Evolutionary conservation across 805 yeast genomes (phyloP).

Genomic region (Dipodascopsis tothii): DNA sequence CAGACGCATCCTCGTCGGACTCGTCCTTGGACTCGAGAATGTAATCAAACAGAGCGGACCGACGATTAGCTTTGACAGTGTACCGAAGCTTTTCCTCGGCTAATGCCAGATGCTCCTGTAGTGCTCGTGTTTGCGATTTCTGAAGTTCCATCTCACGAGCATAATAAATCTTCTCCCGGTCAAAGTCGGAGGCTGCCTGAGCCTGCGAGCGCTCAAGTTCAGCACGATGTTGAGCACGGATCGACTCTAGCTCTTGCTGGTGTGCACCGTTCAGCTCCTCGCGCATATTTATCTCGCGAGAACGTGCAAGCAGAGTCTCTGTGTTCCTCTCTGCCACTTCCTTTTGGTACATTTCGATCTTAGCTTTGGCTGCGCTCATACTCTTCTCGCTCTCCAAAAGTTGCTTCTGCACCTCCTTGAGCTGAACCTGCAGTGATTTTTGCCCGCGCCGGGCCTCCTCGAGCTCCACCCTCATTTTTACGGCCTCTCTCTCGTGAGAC

Average conservation of each 20-base stretch:
- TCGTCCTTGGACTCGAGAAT: background rate
- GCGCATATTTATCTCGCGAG: background rate
- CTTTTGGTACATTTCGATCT: slow-evolving; percentile 5
- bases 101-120: slow-evolving; percentile 10
- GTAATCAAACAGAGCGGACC: background rate
- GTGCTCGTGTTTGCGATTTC: slow-evolving; percentile 8
- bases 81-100: slow-evolving; percentile 9
- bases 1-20: background rate
- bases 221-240: background rate
- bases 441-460: slow-evolving; percentile 11
- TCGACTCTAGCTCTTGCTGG: background rate
- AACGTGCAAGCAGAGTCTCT: background rate
- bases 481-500: background rate
- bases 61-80: background rate
- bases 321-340: slow-evolving; percentile 6
- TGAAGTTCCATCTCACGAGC: slow-evolving; percentile 11
- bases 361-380: background rate
- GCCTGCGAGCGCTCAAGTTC: background rate
- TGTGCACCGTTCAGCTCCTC: background rate
- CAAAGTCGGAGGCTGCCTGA: background rate
- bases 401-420: slow-evolving; percentile 8
- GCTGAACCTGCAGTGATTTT: slow-evolving; percentile 5
- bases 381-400: slow-evolving; percentile 10
- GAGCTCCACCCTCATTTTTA: slow-evolving; percentile 5
- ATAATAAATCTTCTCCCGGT: slow-evolving; percentile 6